These are phyloP conservation scores for Nothomitra cinnamomea DNA, from an alignment of 2,329 filamentous ascomycete species.

Conservation along the genomic window DNA sequence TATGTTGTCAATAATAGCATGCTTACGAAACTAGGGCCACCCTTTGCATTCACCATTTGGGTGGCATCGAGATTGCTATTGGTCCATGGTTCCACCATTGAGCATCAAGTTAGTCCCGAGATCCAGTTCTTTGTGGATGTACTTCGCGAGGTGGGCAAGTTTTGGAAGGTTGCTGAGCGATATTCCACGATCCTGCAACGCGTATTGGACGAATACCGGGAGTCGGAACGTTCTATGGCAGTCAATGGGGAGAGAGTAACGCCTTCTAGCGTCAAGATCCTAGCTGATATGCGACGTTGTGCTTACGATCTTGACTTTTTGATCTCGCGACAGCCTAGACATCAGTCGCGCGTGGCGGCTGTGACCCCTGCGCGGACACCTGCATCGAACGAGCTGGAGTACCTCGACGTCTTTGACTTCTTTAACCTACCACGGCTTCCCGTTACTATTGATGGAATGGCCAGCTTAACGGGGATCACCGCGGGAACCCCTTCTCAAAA, in stretches of 20 bases:
- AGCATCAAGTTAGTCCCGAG: conserved; percentile 63
- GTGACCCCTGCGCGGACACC: conserved; percentile 38
- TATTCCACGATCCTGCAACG: conserved; percentile 67
- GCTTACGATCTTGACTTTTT: conserved; percentile 83
- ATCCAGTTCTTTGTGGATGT: conserved; percentile 71
- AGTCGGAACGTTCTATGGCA: conserved; percentile 46
- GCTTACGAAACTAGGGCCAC: conserved; percentile 66
- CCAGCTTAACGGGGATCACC: conserved; percentile 8
- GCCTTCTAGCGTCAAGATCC: conserved; percentile 67
- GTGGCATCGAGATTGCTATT: conserved; percentile 74
- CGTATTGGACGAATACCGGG: conserved; percentile 72
- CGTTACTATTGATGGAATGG: conserved; percentile 15
- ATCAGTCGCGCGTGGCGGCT: conserved; percentile 35
- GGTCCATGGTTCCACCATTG: conserved; percentile 80
- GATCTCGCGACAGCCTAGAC: conserved; percentile 61
- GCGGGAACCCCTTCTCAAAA: conserved; percentile 3
- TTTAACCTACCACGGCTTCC: conserved; percentile 75
- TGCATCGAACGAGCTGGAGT: conserved; percentile 70
- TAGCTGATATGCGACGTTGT: conserved; percentile 81
- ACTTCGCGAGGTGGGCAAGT: conserved; percentile 59
- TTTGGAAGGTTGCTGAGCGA: conserved; percentile 72
- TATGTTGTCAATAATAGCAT: conserved; percentile 62
- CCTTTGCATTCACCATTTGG: conserved; percentile 86
- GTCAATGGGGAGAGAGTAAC: conserved; percentile 54
- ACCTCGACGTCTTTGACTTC: conserved; percentile 84